Base-by-base conservation (phyloP, 768 basidiomycete species). In the Termitomyces sp. region DNA sequence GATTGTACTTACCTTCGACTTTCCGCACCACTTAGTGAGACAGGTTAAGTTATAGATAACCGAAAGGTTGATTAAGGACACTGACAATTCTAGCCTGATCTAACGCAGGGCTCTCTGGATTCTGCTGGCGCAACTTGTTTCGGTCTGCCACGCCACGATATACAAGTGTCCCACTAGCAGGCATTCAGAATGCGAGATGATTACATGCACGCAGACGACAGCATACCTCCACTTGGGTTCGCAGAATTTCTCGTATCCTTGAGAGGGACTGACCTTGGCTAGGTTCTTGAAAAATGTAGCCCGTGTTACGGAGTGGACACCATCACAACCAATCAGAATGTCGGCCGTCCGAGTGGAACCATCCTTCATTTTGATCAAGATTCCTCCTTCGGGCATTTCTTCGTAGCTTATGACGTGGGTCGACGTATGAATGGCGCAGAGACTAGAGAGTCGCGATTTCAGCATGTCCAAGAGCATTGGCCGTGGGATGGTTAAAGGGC, bases 311-410 rank as follows among this genome's bases (percentile, higher is more conserved):
- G 70, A 71, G 58, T 69, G 66, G n/a, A 78, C 61, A 1, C 78
- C 77, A 58, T 78, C 77, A 17, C 75, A 74, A 5, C 75, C 78
- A 46, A 78, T 53, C 2, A 79, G 67, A 12, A 79, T 54, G 37
- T 79, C 73, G 0, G 76, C 60, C 1, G 60, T 64, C 16, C 64
- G 57, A 0, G 49, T 68, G 4, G 73, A 65, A 2, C 65, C 67
- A 47, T 69, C 68, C 3, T 57, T 54, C 48, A 75, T 67, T 0
- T 49, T 41, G 19, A 73, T 48, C 5, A 50, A 27, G 21, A 72
- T n/a, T 16, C 1, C 10, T 2, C 62, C 58, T 8, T 53, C 32
- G 0, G 52, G 4, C 9, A 53, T 48, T 14, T 54, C 40, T 17
- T 55, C 46, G 31, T 70, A 67, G 16, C 17, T 52, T 12, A 41